Percentiles rank a stretch among this genome's conserved stretches.
Evolutionary conservation across 2,329 filamentous ascomycete species (phyloP).

Genomic region (Arthrobotrys megalospora): DNA sequence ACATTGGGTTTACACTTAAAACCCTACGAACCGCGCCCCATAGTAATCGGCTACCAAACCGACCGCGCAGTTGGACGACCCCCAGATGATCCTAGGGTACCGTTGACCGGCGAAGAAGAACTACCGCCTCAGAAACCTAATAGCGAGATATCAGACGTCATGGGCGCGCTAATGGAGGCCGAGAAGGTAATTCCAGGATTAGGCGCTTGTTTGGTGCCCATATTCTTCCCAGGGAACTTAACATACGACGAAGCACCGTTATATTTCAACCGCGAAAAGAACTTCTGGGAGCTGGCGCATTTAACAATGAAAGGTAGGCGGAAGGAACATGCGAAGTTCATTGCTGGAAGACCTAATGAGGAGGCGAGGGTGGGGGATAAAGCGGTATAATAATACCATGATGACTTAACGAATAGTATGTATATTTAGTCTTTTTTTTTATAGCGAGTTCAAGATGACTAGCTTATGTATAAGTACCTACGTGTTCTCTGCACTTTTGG

Average conservation of each 20-base stretch:
- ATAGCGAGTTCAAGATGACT: no score
- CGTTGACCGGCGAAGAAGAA: conserved; percentile 32
- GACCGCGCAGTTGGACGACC: conserved; percentile 48
- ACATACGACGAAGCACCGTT: conserved; percentile 50
- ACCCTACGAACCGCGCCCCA: conserved; percentile 52
- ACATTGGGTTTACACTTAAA: conserved; percentile 65
- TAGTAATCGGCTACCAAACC: conserved; percentile 56
- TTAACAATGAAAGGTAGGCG: conserved; percentile 49
- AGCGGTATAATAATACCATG: conserved; percentile 3
- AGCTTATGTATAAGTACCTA: background rate
- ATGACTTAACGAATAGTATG: background rate
- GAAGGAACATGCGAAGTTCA: conserved; percentile 47
- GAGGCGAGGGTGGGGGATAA: conserved; percentile 6
- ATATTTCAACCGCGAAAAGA: conserved; percentile 59
- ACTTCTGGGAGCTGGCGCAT: conserved; percentile 57
- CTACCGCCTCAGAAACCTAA: conserved; percentile 63
- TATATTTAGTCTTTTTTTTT: no score
- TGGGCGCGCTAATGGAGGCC: conserved; percentile 65
- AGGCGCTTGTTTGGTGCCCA: conserved; percentile 65
- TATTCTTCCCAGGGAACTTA: conserved; percentile 66
- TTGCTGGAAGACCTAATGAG: conserved; percentile 14
- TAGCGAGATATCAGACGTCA: conserved; percentile 65
- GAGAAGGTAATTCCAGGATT: conserved; percentile 66
- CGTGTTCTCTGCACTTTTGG: conserved; percentile 16
- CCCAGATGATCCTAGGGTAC: conserved; percentile 25